Evolutionary conservation across 2,329 filamentous ascomycete species (phyloP).

Genomic region (Aspergillus proliferans): DNA sequence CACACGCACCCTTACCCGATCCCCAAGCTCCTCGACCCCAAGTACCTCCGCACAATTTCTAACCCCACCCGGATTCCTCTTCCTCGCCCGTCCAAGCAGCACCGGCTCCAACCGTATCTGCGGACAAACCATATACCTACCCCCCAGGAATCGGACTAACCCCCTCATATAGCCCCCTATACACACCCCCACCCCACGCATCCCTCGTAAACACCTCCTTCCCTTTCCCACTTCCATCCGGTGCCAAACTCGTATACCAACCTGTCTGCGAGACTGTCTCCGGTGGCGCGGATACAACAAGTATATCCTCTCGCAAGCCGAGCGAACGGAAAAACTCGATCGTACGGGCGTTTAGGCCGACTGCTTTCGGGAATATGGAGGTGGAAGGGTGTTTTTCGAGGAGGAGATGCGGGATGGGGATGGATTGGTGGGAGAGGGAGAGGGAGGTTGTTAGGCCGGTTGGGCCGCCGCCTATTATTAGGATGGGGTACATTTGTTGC

Average conservation of each 20-base stretch:
- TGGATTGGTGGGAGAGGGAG: slow-evolving; percentile 21
- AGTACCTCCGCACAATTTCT: slow-evolving; percentile 21
- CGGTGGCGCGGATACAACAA: slow-evolving; percentile 11
- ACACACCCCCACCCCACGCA: slow-evolving; percentile 24
- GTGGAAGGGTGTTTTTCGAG: slow-evolving; percentile 27
- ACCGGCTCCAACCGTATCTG: slow-evolving; percentile 35
- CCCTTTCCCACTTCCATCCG: slow-evolving; percentile 11
- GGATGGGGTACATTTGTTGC: not conserved
- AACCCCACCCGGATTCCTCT: slow-evolving; percentile 26
- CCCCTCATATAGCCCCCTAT: slow-evolving; percentile 16
- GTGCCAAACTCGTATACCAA: slow-evolving; percentile 25
- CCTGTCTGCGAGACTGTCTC: slow-evolving; percentile 19
- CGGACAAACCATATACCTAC: slow-evolving; percentile 28
- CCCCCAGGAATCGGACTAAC: slow-evolving; percentile 15
- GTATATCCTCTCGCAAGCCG: slow-evolving; percentile 26
- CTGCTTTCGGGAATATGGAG: slow-evolving; percentile 29
- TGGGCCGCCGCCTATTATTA: slow-evolving; percentile 26
- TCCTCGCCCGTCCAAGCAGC: slow-evolving; percentile 20
- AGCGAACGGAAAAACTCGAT: slow-evolving; percentile 19
- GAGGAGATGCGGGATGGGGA: slow-evolving; percentile 22
- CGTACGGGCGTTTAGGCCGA: slow-evolving; percentile 24
- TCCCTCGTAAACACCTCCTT: slow-evolving; percentile 21
- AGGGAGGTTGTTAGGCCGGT: slow-evolving; percentile 26
- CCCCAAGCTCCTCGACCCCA: slow-evolving; percentile 14
- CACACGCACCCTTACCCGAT: slow-evolving; percentile 10